Evolutionary conservation across 163 green algal genomes (phyloP).

Genomic region (Prototheca wickerhamii): DNA sequence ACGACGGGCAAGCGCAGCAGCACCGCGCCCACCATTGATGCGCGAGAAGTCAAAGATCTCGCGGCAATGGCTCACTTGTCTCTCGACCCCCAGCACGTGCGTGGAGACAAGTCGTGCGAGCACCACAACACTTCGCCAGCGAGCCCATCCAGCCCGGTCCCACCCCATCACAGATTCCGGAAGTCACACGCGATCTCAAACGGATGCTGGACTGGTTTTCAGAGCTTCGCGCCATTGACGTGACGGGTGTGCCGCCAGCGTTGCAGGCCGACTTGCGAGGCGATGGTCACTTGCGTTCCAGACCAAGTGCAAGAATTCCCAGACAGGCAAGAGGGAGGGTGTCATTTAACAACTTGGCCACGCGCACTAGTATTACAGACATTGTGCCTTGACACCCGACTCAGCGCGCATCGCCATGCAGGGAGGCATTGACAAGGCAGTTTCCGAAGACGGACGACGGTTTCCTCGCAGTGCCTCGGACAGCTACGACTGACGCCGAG

Average conservation of each 20-base stretch:
- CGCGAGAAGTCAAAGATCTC: background rate
- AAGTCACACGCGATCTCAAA: background rate
- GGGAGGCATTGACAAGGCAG: slow-evolving; percentile 22
- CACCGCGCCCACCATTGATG: too few species aligned
- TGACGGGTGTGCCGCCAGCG: slow-evolving; percentile 48
- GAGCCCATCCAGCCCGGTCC: background rate
- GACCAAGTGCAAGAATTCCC: slow-evolving; percentile 33
- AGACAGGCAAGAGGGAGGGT: slow-evolving; percentile 2
- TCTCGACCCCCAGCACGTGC: background rate
- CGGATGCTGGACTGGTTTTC: slow-evolving; percentile 74
- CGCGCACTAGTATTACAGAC: background rate
- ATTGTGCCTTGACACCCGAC: background rate
- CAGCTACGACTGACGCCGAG: slow-evolving; percentile 6
- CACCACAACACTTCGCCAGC: background rate
- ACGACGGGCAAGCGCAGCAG: too few species aligned
- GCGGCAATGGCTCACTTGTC: background rate
- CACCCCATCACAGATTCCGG: background rate
- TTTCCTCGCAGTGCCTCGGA: slow-evolving; percentile 53
- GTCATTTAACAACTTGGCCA: background rate
- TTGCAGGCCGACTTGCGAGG: slow-evolving; percentile 39
- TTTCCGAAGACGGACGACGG: slow-evolving; percentile 35
- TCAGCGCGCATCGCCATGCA: slow-evolving; percentile 2
- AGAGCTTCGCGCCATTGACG: slow-evolving; percentile 61
- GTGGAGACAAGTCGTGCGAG: background rate
- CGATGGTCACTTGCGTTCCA: slow-evolving; percentile 36